Evolutionary conservation across 208 protist genomes (phyloP).

Genomic region (Trypanosoma platydactyli): DNA sequence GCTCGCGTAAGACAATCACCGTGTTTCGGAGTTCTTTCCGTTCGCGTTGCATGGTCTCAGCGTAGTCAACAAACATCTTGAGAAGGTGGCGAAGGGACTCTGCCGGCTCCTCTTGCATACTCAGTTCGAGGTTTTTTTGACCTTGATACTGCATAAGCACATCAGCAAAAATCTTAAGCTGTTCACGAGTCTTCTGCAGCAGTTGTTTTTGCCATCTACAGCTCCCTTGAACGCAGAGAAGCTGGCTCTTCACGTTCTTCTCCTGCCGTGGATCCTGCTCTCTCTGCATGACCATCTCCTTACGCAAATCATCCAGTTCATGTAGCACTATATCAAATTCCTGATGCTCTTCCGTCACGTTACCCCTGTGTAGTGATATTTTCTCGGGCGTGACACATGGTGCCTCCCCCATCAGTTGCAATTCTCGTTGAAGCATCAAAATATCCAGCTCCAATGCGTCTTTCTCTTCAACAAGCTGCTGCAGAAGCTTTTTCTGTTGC

Average conservation of each 20-base stretch:
- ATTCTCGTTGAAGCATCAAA: not conserved
- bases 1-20: not conserved
- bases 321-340: not conserved
- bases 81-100: conserved; percentile 3
- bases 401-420: not conserved
- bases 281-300: not conserved
- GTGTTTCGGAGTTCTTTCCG: conserved; percentile 10
- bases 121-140: not conserved
- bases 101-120: not conserved
- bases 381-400: not conserved
- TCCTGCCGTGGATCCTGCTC: not conserved
- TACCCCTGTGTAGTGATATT: too few species aligned
- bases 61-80: conserved; percentile 4
- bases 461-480: not conserved
- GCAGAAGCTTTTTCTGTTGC: not conserved
- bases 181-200: conserved; percentile 4
- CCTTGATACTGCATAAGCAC: not conserved
- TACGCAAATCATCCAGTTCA: not conserved
- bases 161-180: conserved; percentile 2
- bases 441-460: not conserved
- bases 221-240: not conserved
- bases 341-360: conserved; percentile 2
- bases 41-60: not conserved
- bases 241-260: not conserved
- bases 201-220: not conserved